Evolutionary conservation across 169 alveolate genomes (phyloP), one percentile per base, ranked within the genome.

Genomic region (Miamiensis avidus): DNA sequence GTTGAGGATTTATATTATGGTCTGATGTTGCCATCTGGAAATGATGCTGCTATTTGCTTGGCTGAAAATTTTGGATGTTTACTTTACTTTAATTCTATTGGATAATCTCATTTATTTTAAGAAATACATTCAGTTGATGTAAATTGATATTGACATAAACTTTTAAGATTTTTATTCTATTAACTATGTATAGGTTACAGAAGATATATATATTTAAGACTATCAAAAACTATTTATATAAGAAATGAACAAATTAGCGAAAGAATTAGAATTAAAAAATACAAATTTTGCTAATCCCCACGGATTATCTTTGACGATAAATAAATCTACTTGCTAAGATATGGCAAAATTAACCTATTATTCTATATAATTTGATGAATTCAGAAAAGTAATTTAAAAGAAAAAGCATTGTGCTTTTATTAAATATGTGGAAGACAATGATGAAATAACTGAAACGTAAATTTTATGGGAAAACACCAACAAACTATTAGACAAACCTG

Each of bases 21-120:
- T n/a, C 73, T 93, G 32, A 88, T 93, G 95, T 88, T 93, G 28
- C 96, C 96, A 20, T 81, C 91, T 77, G 96, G 96, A n/a, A 93
- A 93, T 83, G 96, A 93, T 84, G 93, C 94, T n/a, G 86, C 90
- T 0, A 72, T 86, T n/a, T 33, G 76, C 32, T 86, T 86, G 29
- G 90, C 90, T 20, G 90, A 86, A 73, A 86, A 86, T 86, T 86
- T 86, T 69, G 90, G 90, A 0, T 78, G 83, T 31, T 78, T 78
- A 33, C 74, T 78, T 32, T 78, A 78, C 34, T 78, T 78, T 78
- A 72, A 78, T 33, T 34, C 75, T 16, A 78, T 78, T 78, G 83
- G 83, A 4, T 26, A 78, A 30, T 32, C 30, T 34, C 29, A 78
- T 32, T 32, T 78, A 28, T 78, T 78, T 78, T 26, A 31, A 27